These are phyloP conservation scores for Hondaea fermentalgiana DNA, from an alignment of 108 stramenopile genomes.

Conservation along the genomic window DNA sequence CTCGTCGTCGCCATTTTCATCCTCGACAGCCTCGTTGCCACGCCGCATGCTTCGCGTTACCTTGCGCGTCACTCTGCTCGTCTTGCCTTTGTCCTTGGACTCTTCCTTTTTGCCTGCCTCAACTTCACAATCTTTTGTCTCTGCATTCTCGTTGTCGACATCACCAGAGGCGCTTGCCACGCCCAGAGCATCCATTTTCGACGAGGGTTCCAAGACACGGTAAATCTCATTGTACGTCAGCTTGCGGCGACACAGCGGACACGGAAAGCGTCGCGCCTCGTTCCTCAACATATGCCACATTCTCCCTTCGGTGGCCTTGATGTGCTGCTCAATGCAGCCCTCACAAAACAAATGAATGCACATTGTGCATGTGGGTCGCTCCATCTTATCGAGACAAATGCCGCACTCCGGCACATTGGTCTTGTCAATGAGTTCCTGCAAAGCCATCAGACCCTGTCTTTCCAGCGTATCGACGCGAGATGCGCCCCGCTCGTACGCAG, in stretches of 20 bases:
- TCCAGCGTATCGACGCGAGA: background rate
- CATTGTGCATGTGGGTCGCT: background rate
- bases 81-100: too few species aligned
- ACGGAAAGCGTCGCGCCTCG: background rate
- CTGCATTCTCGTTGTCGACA: too few species aligned
- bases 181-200: background rate
- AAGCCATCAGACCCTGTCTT: background rate
- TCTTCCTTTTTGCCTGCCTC: too few species aligned
- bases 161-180: too few species aligned
- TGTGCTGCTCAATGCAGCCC: slow-evolving; percentile 27
- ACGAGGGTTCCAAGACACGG: background rate
- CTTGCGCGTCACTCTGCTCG: background rate
- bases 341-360: slow-evolving; percentile 34
- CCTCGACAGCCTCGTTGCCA: background rate
- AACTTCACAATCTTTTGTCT: too few species aligned
- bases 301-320: background rate
- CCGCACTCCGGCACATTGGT: background rate
- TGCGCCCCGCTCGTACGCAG: background rate
- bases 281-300: background rate
- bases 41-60: background rate
- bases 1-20: background rate
- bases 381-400: background rate
- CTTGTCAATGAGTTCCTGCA: background rate
- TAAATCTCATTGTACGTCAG: background rate
- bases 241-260: background rate